These are phyloP conservation scores for Eucalyptus sp. DNA, from an alignment of 345 rosid genomes.

Conservation along the genomic window DNA sequence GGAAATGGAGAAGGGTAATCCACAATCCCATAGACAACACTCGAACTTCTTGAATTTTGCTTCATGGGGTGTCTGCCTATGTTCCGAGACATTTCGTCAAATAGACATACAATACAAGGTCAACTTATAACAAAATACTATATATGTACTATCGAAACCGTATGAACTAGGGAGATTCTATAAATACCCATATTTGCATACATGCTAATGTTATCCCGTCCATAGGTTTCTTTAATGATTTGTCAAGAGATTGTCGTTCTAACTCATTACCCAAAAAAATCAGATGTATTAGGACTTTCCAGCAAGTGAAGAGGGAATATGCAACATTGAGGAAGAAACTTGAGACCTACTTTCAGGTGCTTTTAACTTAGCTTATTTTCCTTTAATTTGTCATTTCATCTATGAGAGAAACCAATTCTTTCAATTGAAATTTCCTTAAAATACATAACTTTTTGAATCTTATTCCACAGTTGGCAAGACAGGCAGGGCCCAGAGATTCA, in stretches of 20 bases:
- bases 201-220: neutral
- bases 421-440: neutral
- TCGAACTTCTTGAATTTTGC: neutral
- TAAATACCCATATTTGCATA: neutral
- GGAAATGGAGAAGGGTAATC: constrained; percentile 85
- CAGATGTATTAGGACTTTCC: constrained; percentile 73
- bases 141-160: neutral
- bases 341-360: constrained; percentile 81
- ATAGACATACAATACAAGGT: neutral
- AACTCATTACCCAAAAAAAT: neutral
- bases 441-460: neutral
- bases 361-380: neutral
- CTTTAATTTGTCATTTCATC: neutral
- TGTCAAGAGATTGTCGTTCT: neutral
- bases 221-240: neutral
- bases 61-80: neutral
- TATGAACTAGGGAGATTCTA: neutral
- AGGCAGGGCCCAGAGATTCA: constrained; percentile 55
- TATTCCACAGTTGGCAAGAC: constrained; percentile 55
- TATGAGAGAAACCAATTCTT: neutral
- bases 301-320: constrained; percentile 78
- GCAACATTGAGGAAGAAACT: constrained; percentile 65
- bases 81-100: neutral
- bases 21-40: neutral
- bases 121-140: neutral